A percentile compares a stretch with the other conserved stretches of the same genome.
phyloP scores from a whole-genome alignment of 1,284 basidiomycete species.

The Puccinia coronata region DNA sequence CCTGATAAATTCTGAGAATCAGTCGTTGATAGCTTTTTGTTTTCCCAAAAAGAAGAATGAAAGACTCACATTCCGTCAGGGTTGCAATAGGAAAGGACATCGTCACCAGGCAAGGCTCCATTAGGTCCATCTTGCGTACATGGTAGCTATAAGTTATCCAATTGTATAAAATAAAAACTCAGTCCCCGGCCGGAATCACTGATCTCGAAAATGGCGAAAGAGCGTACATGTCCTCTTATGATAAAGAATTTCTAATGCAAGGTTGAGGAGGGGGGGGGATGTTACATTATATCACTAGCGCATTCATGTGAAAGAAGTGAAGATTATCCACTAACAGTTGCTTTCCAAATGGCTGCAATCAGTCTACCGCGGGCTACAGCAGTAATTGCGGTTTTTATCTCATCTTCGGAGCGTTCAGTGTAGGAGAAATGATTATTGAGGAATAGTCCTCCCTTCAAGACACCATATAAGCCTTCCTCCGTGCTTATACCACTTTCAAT shows the following conservation, averaged over 20 bases:
- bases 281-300: too few relatives aligned
- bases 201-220: neutral
- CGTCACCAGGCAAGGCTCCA: slow-evolving; percentile 11
- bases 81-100: slow-evolving; percentile 31
- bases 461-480: slow-evolving; percentile 39
- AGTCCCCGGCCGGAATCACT: neutral
- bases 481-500: slow-evolving; percentile 41
- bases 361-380: slow-evolving; percentile 30
- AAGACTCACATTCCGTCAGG: slow-evolving; percentile 25
- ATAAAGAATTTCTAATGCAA: slow-evolving; percentile 22
- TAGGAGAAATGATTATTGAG: slow-evolving; percentile 43
- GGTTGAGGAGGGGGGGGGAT: neutral
- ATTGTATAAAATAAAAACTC: neutral
- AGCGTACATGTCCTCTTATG: slow-evolving; percentile 33
- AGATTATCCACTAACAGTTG: neutral
- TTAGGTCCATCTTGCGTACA: slow-evolving; percentile 31
- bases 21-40: neutral
- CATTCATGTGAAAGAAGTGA: neutral
- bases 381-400: slow-evolving; percentile 32
- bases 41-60: neutral
- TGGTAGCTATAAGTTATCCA: neutral
- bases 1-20: neutral
- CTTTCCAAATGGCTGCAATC: slow-evolving; percentile 48
- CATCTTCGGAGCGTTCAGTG: slow-evolving; percentile 29
- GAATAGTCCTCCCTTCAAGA: slow-evolving; percentile 45